Evolutionary conservation across 2,329 filamentous ascomycete species (phyloP).

Genomic region (Amesomyces nigricolor): DNA sequence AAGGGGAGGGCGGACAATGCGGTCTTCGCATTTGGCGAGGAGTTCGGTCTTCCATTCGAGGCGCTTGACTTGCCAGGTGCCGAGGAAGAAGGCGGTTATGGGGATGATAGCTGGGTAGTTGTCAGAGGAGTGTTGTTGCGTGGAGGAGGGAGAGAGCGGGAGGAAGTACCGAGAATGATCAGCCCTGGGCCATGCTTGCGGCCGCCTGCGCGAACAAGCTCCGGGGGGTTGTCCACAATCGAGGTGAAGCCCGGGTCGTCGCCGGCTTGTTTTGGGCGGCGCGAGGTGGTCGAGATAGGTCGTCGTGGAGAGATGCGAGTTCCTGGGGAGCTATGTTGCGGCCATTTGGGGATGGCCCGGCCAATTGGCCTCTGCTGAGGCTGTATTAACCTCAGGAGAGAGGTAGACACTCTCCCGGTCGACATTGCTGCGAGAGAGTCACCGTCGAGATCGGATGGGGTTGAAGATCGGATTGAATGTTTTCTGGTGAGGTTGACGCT

Average conservation of each 20-base stretch:
- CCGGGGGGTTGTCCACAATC: slow-evolving; percentile 78
- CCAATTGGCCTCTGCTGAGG: slow-evolving; percentile 14
- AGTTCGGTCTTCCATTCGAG: slow-evolving; percentile 91
- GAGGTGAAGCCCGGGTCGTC: slow-evolving; percentile 79
- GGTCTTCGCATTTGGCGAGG: slow-evolving; percentile 86
- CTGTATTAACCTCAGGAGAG: slow-evolving; percentile 18
- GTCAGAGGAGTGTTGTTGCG: neutral
- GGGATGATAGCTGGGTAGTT: slow-evolving; percentile 66
- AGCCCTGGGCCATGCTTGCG: slow-evolving; percentile 72
- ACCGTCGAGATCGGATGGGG: neutral
- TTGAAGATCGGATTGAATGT: neutral
- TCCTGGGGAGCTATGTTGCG: neutral
- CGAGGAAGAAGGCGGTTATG: slow-evolving; percentile 80
- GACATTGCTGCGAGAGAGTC: slow-evolving; percentile 14
- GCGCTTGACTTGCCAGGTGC: slow-evolving; percentile 92
- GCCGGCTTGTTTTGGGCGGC: slow-evolving; percentile 47
- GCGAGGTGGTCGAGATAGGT: slow-evolving; percentile 30
- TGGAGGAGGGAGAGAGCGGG: neutral
- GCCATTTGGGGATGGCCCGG: slow-evolving; percentile 7
- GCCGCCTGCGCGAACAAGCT: slow-evolving; percentile 64
- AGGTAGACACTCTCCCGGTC: slow-evolving; percentile 11
- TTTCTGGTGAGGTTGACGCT: neutral
- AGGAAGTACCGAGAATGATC: slow-evolving; percentile 60
- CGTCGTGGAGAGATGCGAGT: slow-evolving; percentile 10
- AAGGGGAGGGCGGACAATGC: slow-evolving; percentile 76